Conservation (phyloP, 345 rosid species). For the Populus euphratica region DNA sequence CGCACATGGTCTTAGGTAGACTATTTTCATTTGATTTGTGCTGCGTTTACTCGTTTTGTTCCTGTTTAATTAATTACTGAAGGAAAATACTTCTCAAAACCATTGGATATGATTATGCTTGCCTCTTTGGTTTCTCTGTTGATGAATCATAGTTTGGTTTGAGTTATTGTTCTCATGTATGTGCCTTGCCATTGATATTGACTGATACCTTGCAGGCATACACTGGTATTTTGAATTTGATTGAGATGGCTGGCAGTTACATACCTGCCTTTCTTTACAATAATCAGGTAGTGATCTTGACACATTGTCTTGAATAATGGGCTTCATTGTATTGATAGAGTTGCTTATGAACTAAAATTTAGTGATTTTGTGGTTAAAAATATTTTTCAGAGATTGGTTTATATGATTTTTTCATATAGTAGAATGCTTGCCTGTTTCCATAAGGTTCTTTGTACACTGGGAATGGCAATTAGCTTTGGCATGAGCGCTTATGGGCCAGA, state of each 20-base stretch:
- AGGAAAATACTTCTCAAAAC: neutral
- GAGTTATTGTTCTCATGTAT: neutral
- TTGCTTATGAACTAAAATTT: neutral
- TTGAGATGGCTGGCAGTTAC: conserved; percentile 54
- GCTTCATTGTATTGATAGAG: neutral
- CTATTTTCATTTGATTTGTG: neutral
- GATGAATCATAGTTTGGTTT: neutral
- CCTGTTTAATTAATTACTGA: neutral
- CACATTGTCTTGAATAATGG: conserved; percentile 1
- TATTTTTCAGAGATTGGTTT: neutral
- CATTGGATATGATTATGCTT: neutral
- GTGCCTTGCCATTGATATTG: neutral
- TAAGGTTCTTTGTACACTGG: neutral
- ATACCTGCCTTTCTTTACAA: conserved; percentile 71
- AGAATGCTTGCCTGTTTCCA: neutral
- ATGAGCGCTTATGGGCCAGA: neutral
- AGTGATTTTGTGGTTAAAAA: neutral
- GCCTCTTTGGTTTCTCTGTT: neutral
- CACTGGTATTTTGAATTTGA: conserved; percentile 71
- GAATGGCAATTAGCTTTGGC: neutral
- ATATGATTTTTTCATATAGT: neutral
- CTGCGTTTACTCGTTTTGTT: neutral
- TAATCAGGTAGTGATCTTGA: conserved; percentile 59
- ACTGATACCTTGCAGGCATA: conserved; percentile 60
- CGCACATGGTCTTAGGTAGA: neutral